Evolutionary conservation across 352 stramenopile species (phyloP).

Genomic region (Peronospora belbahrii): DNA sequence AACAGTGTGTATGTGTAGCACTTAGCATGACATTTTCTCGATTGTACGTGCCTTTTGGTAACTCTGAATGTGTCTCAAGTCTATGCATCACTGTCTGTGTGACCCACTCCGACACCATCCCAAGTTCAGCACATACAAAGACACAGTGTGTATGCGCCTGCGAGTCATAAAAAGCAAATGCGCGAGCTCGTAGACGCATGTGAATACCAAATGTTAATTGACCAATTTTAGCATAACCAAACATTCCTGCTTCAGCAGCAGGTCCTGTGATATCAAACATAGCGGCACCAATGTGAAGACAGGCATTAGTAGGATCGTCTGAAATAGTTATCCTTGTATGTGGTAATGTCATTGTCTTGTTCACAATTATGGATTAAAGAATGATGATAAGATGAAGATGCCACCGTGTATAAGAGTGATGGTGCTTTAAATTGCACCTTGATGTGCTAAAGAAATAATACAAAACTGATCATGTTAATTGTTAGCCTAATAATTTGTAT

Average conservation of each 20-base stretch:
- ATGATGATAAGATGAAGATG: too few species aligned
- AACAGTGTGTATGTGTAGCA: slow-evolving; percentile 90
- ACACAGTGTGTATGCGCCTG: slow-evolving; percentile 34
- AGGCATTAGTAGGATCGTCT: slow-evolving; percentile 3
- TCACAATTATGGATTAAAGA: too few species aligned
- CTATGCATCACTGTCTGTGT: slow-evolving; percentile 67
- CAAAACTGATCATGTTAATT: too few species aligned
- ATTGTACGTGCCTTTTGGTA: slow-evolving; percentile 43
- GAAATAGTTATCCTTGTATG: slow-evolving; percentile 15
- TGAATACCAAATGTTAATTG: slow-evolving; percentile 80
- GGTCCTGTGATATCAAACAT: slow-evolving; percentile 85
- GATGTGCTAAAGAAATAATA: too few species aligned
- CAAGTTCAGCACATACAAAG: slow-evolving; percentile 86
- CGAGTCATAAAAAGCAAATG: slow-evolving; percentile 64
- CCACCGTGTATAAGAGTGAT: too few species aligned
- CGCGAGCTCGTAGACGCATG: slow-evolving; percentile 75
- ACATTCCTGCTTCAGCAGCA: slow-evolving; percentile 80
- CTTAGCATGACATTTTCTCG: slow-evolving; percentile 83
- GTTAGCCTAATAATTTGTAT: too few species aligned
- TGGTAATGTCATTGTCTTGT: slow-evolving; percentile 1
- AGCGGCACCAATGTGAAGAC: slow-evolving; percentile 52
- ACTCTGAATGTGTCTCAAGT: slow-evolving; percentile 37
- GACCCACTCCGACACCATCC: slow-evolving; percentile 86
- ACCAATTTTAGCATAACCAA: slow-evolving; percentile 75
- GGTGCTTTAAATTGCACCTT: too few species aligned